Evolutionary conservation across 208 protist genomes (phyloP).

Genomic region (Naegleria lovaniensis): DNA sequence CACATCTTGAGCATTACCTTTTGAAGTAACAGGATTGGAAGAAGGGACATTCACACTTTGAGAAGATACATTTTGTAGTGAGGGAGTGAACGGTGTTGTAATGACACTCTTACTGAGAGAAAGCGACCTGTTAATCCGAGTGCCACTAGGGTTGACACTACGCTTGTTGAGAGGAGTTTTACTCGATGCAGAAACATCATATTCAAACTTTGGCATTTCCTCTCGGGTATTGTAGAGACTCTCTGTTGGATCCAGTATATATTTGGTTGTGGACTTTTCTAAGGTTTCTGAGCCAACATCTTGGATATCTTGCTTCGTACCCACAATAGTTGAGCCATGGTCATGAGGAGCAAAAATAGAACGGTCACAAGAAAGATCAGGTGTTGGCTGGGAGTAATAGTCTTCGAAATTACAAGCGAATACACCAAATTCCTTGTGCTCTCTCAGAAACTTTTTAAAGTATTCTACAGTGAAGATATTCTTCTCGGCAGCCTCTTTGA

Average conservation of each 20-base stretch:
- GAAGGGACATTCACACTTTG: neutral
- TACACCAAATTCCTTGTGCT: constrained; percentile 19
- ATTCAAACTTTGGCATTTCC: neutral
- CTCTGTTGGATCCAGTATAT: neutral
- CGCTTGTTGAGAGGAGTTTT: neutral
- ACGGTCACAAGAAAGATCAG: neutral
- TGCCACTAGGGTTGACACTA: no score
- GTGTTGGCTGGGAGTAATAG: neutral
- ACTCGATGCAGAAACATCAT: neutral
- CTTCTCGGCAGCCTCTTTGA: neutral
- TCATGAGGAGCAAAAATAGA: no score
- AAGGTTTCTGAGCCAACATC: neutral
- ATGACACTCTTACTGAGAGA: neutral
- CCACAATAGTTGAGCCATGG: neutral
- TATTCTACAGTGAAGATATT: neutral
- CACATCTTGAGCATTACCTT: neutral
- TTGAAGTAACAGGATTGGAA: neutral
- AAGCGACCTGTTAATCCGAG: no score
- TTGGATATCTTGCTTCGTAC: neutral
- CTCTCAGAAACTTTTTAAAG: constrained; percentile 16
- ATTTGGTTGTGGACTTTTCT: neutral
- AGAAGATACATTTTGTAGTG: neutral
- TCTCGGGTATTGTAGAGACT: neutral
- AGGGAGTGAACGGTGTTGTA: neutral
- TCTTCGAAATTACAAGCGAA: neutral